A percentile compares a stretch with the other conserved stretches of the same genome.
Conservation (phyloP, 768 basidiomycete genomes). For the Kondoa subrosea region DNA sequence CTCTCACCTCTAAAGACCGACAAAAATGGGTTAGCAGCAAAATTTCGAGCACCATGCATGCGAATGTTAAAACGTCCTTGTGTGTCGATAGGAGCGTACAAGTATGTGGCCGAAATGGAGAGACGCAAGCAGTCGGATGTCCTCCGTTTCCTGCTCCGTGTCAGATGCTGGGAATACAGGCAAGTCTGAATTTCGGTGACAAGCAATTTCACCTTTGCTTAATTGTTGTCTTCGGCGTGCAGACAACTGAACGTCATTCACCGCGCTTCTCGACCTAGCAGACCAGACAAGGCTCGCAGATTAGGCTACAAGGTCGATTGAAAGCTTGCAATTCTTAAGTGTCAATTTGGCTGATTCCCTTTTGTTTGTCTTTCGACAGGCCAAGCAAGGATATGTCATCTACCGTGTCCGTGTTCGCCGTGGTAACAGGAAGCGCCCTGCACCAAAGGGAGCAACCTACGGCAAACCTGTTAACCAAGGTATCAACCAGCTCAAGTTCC, state of each 20-base stretch:
- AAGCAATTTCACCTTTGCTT: slow-evolving; percentile 1
- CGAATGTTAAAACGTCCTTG: no score
- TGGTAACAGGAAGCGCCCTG: slow-evolving; percentile 98
- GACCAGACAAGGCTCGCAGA: slow-evolving; percentile 97
- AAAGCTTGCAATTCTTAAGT: background rate
- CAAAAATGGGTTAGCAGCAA: background rate
- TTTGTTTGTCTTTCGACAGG: slow-evolving; percentile 30
- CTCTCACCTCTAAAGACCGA: background rate
- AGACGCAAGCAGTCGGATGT: slow-evolving; percentile 98
- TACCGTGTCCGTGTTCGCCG: slow-evolving; percentile 94
- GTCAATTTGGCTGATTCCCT: background rate
- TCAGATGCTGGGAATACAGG: slow-evolving; percentile 42
- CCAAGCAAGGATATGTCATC: slow-evolving; percentile 97
- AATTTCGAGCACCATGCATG: background rate
- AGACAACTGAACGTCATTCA: slow-evolving; percentile 96
- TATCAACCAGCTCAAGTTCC: slow-evolving; percentile 98
- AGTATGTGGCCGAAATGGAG: slow-evolving; percentile 92
- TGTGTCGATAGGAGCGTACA: slow-evolving; percentile 20
- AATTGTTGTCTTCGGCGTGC: slow-evolving; percentile 68
- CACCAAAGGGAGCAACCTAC: slow-evolving; percentile 94
- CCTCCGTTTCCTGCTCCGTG: slow-evolving; percentile 90
- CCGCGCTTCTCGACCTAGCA: slow-evolving; percentile 91
- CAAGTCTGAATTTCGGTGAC: background rate
- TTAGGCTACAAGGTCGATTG: slow-evolving; percentile 70
- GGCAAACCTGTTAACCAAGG: slow-evolving; percentile 99